These are phyloP conservation scores for Pichia inconspicua DNA, from an alignment of 1,139 yeast genomes.

Conservation along the genomic window DNA sequence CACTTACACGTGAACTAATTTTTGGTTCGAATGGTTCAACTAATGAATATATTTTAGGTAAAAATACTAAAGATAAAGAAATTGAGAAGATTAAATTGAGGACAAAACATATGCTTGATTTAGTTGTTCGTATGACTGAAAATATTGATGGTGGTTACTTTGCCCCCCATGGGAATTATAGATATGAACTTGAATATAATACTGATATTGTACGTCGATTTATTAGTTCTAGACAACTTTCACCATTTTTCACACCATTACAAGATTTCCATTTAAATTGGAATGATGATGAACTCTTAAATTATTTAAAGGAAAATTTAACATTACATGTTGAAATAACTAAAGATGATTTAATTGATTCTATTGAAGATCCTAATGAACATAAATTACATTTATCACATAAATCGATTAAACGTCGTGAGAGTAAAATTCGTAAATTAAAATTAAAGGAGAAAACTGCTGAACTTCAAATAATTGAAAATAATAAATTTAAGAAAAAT, in stretches of 20 bases:
- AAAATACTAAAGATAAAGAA: constrained; percentile 22
- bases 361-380: constrained; percentile 48
- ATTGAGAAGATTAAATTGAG: constrained; percentile 41
- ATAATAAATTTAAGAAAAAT: constrained; percentile 39
- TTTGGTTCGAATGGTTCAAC: constrained; percentile 6
- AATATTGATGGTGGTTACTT: constrained; percentile 71
- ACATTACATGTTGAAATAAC: constrained; percentile 54
- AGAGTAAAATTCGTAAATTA: constrained; percentile 46
- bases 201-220: constrained; percentile 61
- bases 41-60: constrained; percentile 6
- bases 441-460: constrained; percentile 40
- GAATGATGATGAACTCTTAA: constrained; percentile 62
- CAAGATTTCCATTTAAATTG: constrained; percentile 73
- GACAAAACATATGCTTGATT: constrained; percentile 46
- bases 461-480: constrained; percentile 48
- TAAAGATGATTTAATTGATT: constrained; percentile 49
- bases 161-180: constrained; percentile 86
- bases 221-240: constrained; percentile 59
- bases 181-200: constrained; percentile 65
- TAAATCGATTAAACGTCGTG: constrained; percentile 44
- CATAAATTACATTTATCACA: constrained; percentile 50
- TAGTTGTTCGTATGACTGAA: constrained; percentile 52
- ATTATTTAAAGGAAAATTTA: constrained; percentile 41
- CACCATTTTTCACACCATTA: constrained; percentile 88
- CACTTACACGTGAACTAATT: constrained; percentile 18